Evolutionary conservation across 352 stramenopile genomes (phyloP).

Genomic region (Blastocystis sp.): DNA sequence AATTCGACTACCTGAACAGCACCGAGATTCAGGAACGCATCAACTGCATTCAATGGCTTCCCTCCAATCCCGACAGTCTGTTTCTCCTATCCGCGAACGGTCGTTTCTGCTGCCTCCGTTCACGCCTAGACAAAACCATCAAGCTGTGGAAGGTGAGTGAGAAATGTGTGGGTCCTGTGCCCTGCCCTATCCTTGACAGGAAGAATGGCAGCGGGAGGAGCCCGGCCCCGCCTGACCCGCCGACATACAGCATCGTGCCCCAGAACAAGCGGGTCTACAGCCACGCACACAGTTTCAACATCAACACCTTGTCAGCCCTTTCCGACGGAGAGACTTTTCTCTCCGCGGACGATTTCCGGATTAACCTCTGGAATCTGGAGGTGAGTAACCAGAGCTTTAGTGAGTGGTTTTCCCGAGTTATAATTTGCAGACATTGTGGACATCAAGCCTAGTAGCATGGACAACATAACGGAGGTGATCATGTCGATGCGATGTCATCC

Average conservation of each 20-base stretch:
- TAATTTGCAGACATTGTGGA: constrained; percentile 85
- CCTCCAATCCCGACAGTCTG: constrained; percentile 81
- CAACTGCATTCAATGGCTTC: constrained; percentile 91
- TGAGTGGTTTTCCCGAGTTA: constrained; percentile 72
- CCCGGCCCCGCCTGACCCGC: background rate
- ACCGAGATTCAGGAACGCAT: constrained; percentile 96
- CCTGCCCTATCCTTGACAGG: constrained; percentile 8
- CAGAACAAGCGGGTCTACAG: constrained; percentile 71
- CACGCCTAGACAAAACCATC: constrained; percentile 86
- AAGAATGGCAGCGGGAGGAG: background rate
- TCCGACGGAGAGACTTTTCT: constrained; percentile 91
- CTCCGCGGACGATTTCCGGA: constrained; percentile 88
- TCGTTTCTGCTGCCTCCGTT: constrained; percentile 61
- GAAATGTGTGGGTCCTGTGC: constrained; percentile 71
- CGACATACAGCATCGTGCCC: constrained; percentile 16
- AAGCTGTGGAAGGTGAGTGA: constrained; percentile 89
- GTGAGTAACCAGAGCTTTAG: constrained; percentile 85
- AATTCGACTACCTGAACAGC: constrained; percentile 95
- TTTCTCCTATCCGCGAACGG: constrained; percentile 90
- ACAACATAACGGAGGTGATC: constrained; percentile 92
- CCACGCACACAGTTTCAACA: constrained; percentile 93
- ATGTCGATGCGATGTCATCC: constrained; percentile 88
- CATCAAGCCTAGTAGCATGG: constrained; percentile 93
- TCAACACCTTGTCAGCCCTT: constrained; percentile 90
- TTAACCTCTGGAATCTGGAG: constrained; percentile 91